phyloP scores from a whole-genome alignment of 495 filamentous ascomycete species.

The Neurospora intermedia region DNA sequence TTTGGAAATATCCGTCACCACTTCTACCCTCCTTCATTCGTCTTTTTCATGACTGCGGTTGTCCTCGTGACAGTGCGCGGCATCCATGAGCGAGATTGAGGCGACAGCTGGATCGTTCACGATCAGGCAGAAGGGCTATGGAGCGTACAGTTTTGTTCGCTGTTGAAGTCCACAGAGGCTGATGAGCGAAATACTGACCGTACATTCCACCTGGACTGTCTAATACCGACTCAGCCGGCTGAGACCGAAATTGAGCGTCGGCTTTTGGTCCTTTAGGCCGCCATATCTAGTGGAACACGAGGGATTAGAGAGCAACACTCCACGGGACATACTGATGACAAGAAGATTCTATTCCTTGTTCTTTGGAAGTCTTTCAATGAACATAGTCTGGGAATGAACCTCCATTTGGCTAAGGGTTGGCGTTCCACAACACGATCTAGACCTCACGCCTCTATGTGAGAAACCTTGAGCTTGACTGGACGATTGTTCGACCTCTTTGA shows the following conservation, averaged over 20 bases:
- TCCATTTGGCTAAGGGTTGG: not conserved
- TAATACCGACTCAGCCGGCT: not conserved
- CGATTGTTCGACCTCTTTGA: not conserved
- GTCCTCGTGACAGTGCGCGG: not conserved
- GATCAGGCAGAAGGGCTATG: not conserved
- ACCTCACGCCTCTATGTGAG: not conserved
- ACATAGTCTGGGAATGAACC: not conserved
- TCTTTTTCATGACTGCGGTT: not conserved
- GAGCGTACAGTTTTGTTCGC: not conserved
- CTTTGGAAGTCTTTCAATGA: not conserved
- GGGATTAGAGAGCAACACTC: not conserved
- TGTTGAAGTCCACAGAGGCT: not conserved
- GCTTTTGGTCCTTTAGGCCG: not conserved
- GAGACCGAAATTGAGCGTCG: not conserved
- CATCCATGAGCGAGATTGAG: not conserved
- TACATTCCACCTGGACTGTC: not conserved
- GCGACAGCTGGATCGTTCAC: not conserved
- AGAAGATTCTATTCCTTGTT: not conserved
- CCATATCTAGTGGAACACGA: not conserved
- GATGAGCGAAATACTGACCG: not conserved
- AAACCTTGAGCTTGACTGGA: not conserved
- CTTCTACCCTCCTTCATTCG: not conserved
- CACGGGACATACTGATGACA: not conserved
- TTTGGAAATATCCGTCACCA: not conserved
- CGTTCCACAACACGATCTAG: not conserved